phyloP scores from a whole-genome alignment of 495 filamentous ascomycete genomes.

The Schizothecium vesticola region DNA sequence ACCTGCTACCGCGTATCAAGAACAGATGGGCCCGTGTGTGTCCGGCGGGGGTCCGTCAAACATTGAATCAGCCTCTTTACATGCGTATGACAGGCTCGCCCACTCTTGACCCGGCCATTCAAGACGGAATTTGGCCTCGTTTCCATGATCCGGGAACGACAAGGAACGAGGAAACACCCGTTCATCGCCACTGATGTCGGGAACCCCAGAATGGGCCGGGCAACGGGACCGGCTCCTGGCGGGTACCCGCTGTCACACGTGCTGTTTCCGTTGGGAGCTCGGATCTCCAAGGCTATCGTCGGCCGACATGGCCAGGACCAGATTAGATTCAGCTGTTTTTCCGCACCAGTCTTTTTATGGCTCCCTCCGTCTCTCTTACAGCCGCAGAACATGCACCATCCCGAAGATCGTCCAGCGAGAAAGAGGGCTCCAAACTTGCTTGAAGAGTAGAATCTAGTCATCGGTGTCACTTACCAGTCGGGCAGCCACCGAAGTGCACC shows the following conservation, averaged over 20 bases:
- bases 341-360: neutral
- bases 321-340: neutral
- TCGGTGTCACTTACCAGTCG: too few species aligned
- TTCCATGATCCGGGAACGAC: neutral
- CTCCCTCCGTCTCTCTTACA: neutral
- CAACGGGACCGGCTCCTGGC: neutral
- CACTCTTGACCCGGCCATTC: neutral
- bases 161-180: neutral
- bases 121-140: neutral
- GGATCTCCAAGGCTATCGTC: neutral
- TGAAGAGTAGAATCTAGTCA: neutral
- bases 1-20: too few species aligned
- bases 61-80: neutral
- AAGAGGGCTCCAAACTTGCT: neutral
- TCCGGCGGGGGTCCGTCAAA: too few species aligned
- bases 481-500: too few species aligned
- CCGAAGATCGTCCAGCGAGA: too few species aligned
- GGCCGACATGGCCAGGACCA: neutral
- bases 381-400: too few species aligned
- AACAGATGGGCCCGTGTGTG: too few species aligned
- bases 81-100: neutral
- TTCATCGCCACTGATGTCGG: neutral
- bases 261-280: neutral
- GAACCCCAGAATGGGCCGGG: neutral
- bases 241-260: neutral